Base-by-base conservation (phyloP, 2,329 filamentous ascomycete species). In the Fusarium sp. region DNA sequence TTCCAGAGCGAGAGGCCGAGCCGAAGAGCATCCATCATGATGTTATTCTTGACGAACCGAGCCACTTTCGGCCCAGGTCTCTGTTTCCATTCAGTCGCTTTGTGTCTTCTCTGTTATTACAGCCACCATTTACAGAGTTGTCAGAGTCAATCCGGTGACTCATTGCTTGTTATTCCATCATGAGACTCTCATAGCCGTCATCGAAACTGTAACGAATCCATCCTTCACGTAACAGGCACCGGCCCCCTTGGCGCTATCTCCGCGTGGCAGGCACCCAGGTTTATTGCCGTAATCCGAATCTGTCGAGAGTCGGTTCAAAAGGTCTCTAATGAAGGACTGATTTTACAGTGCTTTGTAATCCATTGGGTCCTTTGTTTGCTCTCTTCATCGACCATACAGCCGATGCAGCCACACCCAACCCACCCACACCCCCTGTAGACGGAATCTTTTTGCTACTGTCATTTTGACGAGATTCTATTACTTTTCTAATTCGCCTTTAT, bases 341-440 rank as follows among this genome's bases (percentile, higher is more conserved):
- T 56, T 59, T 38, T 66, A 18, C 37, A 23, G 46, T 70, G 72
- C 72, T 75, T 75, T 75, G 72, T 75, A 75, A 75, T 75, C 72
- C 33, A 35, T 64, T 64, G 53, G 71, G 32, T 60, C 57, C 38
- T 61, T 63, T 60, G 40, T 64, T 53, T 32, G 44, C 25, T 56
- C 61, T 58, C 35, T 18, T 40, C 35, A 52, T 69, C 44, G 33
- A 52, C 59, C 44, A 64, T 69, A 64, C 33, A 47, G 62, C 43
- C 44, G 60, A 68, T 74, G 60, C 35, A 57, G 33, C 67, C 63
- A 72, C 64, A 60, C 68, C 67, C 64, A 69, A 53, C 68, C 64
- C 64, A 69, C 42, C 35, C 49, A 49, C 21, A 42, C 35, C 62
- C 59, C 43, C 42, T 33, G 59, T 49, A 37, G 46, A 38, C 44